Conservation (phyloP, 352 stramenopile genomes). For the Pythium diclinum region DNA sequence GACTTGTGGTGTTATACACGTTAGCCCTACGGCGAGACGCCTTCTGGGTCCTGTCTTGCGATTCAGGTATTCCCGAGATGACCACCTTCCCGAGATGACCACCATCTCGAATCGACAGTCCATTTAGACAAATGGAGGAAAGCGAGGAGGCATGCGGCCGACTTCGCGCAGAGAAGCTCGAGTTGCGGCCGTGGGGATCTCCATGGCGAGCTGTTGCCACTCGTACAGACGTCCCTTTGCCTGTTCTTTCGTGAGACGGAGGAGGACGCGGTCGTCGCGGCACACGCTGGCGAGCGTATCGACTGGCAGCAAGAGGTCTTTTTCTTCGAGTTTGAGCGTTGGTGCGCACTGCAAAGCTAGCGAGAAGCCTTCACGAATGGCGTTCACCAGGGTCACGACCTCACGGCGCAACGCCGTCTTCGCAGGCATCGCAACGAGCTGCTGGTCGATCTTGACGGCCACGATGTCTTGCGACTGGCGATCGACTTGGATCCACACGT, state of each 20-base stretch:
- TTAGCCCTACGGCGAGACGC: too few species aligned
- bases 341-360: constrained; percentile 36
- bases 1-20: too few species aligned
- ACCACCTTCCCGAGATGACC: not conserved
- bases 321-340: constrained; percentile 19
- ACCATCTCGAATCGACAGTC: not conserved
- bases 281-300: constrained; percentile 24
- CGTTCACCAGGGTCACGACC: constrained; percentile 45
- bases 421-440: constrained; percentile 43
- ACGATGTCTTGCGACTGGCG: constrained; percentile 44
- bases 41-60: not conserved
- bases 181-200: constrained; percentile 15
- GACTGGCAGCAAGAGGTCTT: constrained; percentile 32
- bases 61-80: not conserved
- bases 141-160: constrained; percentile 13
- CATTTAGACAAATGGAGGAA: constrained; percentile 13
- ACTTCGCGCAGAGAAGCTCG: constrained; percentile 6
- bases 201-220: constrained; percentile 53
- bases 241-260: constrained; percentile 39
- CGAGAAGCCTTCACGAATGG: constrained; percentile 52
- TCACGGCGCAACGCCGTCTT: constrained; percentile 45
- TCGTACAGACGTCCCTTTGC: constrained; percentile 30
- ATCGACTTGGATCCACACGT: constrained; percentile 72
- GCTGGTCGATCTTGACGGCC: constrained; percentile 57
- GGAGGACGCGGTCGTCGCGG: constrained; percentile 45